Conservation (phyloP, 306 rosid genomes). For the Casuarina cunninghamiana region DNA sequence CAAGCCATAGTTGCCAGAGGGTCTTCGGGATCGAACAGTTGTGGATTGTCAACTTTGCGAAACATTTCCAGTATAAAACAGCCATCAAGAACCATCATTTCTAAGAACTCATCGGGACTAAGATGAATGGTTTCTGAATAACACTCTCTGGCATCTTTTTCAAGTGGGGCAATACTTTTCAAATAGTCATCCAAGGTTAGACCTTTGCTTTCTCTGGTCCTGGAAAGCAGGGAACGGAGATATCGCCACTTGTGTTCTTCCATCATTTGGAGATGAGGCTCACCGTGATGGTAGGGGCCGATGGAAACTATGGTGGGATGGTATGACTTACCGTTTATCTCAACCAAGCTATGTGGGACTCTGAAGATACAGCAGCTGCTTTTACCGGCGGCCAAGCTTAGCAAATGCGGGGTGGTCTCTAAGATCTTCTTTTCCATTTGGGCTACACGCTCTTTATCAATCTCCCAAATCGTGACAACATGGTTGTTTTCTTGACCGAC, state of each 20-base stretch:
- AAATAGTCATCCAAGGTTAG: not conserved
- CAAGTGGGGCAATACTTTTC: not conserved
- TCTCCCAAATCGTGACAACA: not conserved
- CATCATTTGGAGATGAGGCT: not conserved
- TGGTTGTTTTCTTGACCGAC: not conserved
- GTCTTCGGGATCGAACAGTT: not conserved
- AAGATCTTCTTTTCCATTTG: not conserved
- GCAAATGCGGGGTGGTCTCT: not conserved
- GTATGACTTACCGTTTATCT: not conserved
- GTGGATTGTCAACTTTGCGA: not conserved
- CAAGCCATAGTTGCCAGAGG: not conserved
- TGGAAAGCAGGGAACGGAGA: not conserved
- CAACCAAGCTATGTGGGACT: not conserved
- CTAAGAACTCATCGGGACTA: not conserved
- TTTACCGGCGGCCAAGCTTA: not conserved
- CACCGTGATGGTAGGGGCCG: not conserved
- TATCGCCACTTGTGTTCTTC: slow-evolving; percentile 5
- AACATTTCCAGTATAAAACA: not conserved
- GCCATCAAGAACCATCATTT: not conserved
- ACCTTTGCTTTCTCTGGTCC: not conserved
- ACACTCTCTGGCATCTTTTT: not conserved
- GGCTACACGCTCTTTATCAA: not conserved
- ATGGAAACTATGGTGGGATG: not conserved
- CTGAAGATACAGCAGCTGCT: not conserved
- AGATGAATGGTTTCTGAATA: too few relatives aligned